Evolutionary conservation across 495 filamentous ascomycete species (phyloP).

Genomic region (Hyaloscypha bicolor): DNA sequence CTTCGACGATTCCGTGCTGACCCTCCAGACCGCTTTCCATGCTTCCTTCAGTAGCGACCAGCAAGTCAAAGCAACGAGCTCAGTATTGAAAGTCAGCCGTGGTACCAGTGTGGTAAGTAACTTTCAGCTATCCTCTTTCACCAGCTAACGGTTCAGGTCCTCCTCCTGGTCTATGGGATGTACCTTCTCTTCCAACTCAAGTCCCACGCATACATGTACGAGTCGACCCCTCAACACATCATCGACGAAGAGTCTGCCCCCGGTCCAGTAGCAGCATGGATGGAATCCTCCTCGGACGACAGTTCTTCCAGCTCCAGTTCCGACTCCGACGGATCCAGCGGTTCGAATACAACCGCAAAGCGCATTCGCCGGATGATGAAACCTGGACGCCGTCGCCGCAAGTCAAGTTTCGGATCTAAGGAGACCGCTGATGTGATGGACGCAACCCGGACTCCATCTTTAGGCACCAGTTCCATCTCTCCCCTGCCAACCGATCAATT

Average conservation of each 20-base stretch:
- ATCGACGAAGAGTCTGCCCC: constrained; percentile 88
- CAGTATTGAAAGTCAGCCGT: constrained; percentile 81
- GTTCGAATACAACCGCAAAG: constrained; percentile 66
- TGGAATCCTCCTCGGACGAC: constrained; percentile 70
- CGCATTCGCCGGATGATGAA: constrained; percentile 64
- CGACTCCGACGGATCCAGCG: constrained; percentile 65
- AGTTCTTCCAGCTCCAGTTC: constrained; percentile 62
- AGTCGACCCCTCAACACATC: constrained; percentile 83
- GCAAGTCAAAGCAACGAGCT: constrained; percentile 57
- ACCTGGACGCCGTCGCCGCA: constrained; percentile 59
- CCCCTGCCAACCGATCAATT: constrained; percentile 17
- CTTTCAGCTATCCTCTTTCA: neutral
- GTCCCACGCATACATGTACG: constrained; percentile 89
- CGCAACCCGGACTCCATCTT: constrained; percentile 19
- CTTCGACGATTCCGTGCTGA: constrained; percentile 1
- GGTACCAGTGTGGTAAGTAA: constrained; percentile 81
- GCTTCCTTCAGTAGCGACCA: constrained; percentile 71
- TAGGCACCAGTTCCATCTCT: constrained; percentile 21
- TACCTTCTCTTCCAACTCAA: constrained; percentile 92
- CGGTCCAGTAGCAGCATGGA: constrained; percentile 77
- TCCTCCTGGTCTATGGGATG: constrained; percentile 80
- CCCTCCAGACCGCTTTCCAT: constrained; percentile 78
- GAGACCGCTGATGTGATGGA: constrained; percentile 42
- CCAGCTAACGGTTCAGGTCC: constrained; percentile 43
- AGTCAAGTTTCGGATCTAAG: constrained; percentile 68